Conservation (phyloP, 495 filamentous ascomycete genomes). For the Podospora conica region DNA sequence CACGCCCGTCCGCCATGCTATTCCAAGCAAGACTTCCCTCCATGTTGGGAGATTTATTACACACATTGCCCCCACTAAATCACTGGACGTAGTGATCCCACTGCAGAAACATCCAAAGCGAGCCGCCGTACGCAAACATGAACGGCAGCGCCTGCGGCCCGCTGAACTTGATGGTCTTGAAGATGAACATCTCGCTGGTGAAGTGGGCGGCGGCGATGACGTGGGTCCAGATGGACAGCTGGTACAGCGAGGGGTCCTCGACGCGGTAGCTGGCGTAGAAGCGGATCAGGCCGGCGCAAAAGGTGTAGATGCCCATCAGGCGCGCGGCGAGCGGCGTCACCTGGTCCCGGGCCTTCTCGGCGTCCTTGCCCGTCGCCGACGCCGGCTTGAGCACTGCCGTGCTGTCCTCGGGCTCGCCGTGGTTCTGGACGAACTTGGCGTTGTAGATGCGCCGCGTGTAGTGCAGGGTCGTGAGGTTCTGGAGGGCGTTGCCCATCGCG, state of each 20-base stretch:
- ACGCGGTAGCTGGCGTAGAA: slow-evolving; percentile 85
- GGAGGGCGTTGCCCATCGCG: slow-evolving; percentile 72
- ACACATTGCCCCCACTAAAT: not conserved
- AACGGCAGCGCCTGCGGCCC: slow-evolving; percentile 66
- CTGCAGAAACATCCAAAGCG: slow-evolving; percentile 79
- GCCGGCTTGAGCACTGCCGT: slow-evolving; percentile 37
- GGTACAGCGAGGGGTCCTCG: slow-evolving; percentile 59
- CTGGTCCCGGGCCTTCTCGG: slow-evolving; percentile 45
- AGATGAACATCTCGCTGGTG: slow-evolving; percentile 68
- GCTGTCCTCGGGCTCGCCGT: slow-evolving; percentile 40
- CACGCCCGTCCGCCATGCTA: not conserved
- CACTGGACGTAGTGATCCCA: slow-evolving; percentile 55
- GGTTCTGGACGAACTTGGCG: slow-evolving; percentile 44
- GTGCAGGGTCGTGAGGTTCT: slow-evolving; percentile 66
- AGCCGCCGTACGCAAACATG: slow-evolving; percentile 59
- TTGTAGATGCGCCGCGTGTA: slow-evolving; percentile 75
- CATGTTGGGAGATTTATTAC: no score
- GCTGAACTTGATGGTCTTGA: slow-evolving; percentile 63
- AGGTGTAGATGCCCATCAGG: slow-evolving; percentile 88
- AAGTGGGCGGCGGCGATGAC: slow-evolving; percentile 77
- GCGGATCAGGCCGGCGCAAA: slow-evolving; percentile 67
- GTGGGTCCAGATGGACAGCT: slow-evolving; percentile 75
- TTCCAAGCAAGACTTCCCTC: not conserved
- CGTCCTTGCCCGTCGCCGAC: slow-evolving; percentile 41
- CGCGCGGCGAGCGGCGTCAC: slow-evolving; percentile 70